Conservation (phyloP, 2,329 filamentous ascomycete genomes). For the Botrytis deweyae region DNA sequence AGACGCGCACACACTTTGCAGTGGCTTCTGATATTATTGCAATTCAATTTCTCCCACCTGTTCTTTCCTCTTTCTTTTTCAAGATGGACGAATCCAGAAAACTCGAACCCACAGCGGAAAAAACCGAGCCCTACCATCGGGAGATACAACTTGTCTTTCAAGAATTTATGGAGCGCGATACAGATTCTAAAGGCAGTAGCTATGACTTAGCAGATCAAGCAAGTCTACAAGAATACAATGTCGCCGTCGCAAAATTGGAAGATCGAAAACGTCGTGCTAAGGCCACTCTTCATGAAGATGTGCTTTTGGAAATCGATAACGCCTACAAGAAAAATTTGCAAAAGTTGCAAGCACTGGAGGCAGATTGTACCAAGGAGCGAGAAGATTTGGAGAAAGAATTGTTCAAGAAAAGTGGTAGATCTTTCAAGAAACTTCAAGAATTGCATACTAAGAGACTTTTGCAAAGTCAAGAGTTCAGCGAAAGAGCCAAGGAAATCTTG, state of each 20-base stretch:
- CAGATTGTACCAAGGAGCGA: background rate
- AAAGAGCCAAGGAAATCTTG: background rate
- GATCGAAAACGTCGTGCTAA: background rate
- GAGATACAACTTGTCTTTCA: slow-evolving; percentile 3
- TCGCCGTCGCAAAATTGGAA: background rate
- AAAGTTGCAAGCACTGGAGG: background rate
- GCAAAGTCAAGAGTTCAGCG: background rate
- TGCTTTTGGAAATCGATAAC: background rate
- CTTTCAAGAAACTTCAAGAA: background rate
- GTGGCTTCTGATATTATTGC: background rate
- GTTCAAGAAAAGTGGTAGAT: background rate
- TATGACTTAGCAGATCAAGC: background rate
- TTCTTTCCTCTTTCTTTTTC: background rate
- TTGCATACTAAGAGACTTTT: background rate
- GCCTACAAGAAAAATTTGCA: background rate
- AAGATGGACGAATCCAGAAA: background rate
- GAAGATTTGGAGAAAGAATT: background rate
- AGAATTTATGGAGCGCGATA: background rate
- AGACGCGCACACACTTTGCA: background rate
- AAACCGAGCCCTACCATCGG: background rate
- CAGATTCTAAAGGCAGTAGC: background rate
- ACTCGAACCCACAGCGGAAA: background rate
- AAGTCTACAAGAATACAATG: background rate
- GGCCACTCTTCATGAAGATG: background rate
- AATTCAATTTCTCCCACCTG: background rate